Conservation (phyloP, 2,329 filamentous ascomycete species). For the Xylaria multiplex region DNA sequence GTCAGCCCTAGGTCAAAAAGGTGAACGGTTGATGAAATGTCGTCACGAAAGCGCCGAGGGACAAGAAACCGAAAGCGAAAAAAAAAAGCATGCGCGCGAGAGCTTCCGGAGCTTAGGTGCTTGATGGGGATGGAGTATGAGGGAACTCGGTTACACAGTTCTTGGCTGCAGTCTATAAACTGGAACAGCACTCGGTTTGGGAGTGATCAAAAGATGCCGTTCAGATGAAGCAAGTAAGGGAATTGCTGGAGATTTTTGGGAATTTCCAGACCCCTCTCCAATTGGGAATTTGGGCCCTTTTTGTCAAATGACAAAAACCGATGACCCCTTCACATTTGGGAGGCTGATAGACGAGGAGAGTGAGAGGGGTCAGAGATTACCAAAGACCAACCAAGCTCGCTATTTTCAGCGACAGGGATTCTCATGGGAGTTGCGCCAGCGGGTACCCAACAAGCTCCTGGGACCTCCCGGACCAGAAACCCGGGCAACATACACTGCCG, state of each 20-base stretch:
- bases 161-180: constrained; percentile 28
- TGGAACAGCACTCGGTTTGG: constrained; percentile 4
- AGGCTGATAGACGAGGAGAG: constrained; percentile 26
- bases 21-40: constrained; percentile 2
- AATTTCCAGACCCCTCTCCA: constrained; percentile 1
- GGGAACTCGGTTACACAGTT: constrained; percentile 29
- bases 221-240: background rate
- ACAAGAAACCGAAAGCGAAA: background rate
- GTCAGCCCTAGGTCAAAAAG: background rate
- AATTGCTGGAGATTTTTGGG: constrained; percentile 16
- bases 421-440: constrained; percentile 24
- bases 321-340: constrained; percentile 17
- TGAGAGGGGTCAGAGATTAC: constrained; percentile 31
- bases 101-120: constrained; percentile 9
- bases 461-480: constrained; percentile 19
- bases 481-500: constrained; percentile 29
- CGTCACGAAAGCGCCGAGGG: constrained; percentile 1
- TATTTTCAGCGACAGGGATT: constrained; percentile 34
- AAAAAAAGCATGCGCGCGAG: constrained; percentile 1
- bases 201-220: background rate
- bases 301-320: constrained; percentile 32
- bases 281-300: constrained; percentile 27
- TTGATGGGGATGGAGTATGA: constrained; percentile 8
- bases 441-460: constrained; percentile 18
- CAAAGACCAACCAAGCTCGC: constrained; percentile 32